Conservation (phyloP, 2,329 filamentous ascomycete genomes). For the Colletotrichum sp. region DNA sequence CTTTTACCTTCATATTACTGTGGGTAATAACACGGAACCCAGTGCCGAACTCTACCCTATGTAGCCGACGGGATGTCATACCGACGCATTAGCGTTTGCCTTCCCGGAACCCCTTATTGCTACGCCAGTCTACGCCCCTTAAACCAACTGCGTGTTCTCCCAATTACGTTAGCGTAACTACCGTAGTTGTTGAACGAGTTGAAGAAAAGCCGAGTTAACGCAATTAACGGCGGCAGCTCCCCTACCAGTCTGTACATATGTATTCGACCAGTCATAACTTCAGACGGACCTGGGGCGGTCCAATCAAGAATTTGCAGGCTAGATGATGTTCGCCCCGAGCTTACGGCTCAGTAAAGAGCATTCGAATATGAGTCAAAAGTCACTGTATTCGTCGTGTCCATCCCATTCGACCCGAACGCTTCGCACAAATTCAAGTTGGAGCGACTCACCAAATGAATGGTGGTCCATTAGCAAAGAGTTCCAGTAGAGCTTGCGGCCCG, state of each 20-base stretch:
- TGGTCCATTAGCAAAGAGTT: neutral
- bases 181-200: neutral
- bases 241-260: neutral
- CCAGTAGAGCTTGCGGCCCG: neutral
- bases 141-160: neutral
- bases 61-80: neutral
- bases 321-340: neutral
- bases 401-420: neutral
- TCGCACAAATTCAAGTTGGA: neutral
- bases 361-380: neutral
- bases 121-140: neutral
- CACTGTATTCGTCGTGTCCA: neutral
- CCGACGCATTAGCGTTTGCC: neutral
- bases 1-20: neutral
- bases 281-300: neutral
- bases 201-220: neutral
- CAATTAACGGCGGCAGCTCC: neutral
- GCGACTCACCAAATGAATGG: neutral
- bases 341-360: neutral
- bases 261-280: neutral
- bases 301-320: neutral
- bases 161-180: neutral
- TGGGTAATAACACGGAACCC: neutral
- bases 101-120: neutral
- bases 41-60: neutral